phyloP scores from a whole-genome alignment of 768 basidiomycete genomes.

The Lyophyllum shimeji region DNA sequence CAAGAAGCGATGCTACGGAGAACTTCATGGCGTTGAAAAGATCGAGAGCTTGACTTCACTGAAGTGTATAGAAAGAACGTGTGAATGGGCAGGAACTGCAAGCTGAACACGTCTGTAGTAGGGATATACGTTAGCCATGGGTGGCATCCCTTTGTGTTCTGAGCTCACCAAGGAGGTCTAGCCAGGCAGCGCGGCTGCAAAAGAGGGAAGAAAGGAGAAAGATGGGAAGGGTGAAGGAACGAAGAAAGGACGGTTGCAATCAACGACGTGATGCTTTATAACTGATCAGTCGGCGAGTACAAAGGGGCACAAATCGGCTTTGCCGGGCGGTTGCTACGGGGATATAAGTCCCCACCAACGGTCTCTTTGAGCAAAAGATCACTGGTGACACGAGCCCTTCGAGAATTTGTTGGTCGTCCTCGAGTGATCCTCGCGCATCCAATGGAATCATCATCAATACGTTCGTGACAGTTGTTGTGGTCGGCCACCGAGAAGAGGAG shows the following conservation, averaged over 20 bases:
- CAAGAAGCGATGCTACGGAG: constrained; percentile 36
- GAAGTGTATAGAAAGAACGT: constrained; percentile 44
- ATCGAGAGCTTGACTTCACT: constrained; percentile 38
- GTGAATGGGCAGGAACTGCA: constrained; percentile 24
- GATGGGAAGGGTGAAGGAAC: constrained; percentile 18
- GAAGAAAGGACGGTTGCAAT: constrained; percentile 16
- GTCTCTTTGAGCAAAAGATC: background rate
- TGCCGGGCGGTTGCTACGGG: constrained; percentile 23
- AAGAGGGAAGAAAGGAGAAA: constrained; percentile 25
- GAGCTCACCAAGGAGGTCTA: constrained; percentile 27
- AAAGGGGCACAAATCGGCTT: constrained; percentile 4
- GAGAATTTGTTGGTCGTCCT: constrained; percentile 12
- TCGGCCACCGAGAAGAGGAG: background rate
- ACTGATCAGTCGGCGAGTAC: background rate
- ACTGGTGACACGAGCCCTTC: background rate
- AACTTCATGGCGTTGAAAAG: constrained; percentile 49
- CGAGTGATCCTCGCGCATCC: constrained; percentile 6
- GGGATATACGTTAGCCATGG: background rate
- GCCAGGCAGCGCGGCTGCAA: constrained; percentile 57
- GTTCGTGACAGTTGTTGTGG: background rate
- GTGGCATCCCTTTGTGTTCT: background rate
- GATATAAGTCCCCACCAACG: constrained; percentile 7
- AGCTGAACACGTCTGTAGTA: constrained; percentile 26
- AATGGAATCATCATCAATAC: constrained; percentile 6
- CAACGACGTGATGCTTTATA: constrained; percentile 13